Evolutionary conservation across 768 basidiomycete genomes (phyloP).

Genomic region (Boletus subparvulus): DNA sequence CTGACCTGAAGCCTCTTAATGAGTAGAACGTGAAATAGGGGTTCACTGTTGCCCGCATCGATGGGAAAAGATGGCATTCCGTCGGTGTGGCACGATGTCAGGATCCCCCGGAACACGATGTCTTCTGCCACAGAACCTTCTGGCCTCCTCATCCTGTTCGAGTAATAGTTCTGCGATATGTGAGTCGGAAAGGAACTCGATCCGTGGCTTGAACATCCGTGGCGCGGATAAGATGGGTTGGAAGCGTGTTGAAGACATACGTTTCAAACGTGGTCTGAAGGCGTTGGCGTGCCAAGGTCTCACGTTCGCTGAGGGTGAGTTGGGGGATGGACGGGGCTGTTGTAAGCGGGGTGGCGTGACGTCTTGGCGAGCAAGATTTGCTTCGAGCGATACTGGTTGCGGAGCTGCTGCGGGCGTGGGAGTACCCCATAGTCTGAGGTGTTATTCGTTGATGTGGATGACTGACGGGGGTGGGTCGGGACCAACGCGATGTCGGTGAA

Average conservation of each 20-base stretch:
- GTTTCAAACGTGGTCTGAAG: slow-evolving; percentile 24
- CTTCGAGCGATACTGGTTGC: no score
- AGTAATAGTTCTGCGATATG: slow-evolving; percentile 25
- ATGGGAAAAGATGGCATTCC: slow-evolving; percentile 24
- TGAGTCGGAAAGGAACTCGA: slow-evolving; percentile 20
- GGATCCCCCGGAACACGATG: background rate
- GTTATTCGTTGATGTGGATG: no score
- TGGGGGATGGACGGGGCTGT: no score
- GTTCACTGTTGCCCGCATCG: slow-evolving; percentile 27
- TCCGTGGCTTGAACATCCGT: slow-evolving; percentile 19
- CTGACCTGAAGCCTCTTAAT: slow-evolving; percentile 12
- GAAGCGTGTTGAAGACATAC: slow-evolving; percentile 26
- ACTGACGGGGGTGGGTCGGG: no score
- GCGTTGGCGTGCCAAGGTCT: slow-evolving; percentile 20
- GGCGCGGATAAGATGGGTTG: slow-evolving; percentile 24
- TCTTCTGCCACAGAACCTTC: slow-evolving; percentile 19
- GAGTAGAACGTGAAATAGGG: slow-evolving; percentile 22
- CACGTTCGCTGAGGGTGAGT: background rate
- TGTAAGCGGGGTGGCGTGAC: no score
- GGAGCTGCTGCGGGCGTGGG: no score
- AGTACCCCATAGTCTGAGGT: no score
- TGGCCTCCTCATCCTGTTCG: slow-evolving; percentile 25
- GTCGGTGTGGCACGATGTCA: slow-evolving; percentile 15
- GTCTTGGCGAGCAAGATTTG: no score
- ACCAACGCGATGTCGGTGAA: no score